Conservation (phyloP, 768 basidiomycete genomes). For the Dioszegia crocea region DNA sequence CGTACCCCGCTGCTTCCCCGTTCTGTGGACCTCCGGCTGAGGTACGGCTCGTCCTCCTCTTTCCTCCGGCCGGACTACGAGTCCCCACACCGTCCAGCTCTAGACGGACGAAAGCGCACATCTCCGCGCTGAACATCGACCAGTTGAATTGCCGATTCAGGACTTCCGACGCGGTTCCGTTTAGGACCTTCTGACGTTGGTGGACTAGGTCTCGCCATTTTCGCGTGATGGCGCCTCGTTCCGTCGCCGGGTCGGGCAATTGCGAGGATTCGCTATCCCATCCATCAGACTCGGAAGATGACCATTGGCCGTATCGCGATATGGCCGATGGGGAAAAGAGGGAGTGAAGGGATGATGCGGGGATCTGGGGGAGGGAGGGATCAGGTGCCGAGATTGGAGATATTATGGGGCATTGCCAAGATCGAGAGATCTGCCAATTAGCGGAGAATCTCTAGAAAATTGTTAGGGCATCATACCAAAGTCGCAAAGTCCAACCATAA, state of each 20-base stretch:
- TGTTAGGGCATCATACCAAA: slow-evolving; percentile 20
- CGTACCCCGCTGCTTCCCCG: not conserved
- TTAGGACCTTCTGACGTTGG: not conserved
- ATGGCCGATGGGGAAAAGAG: slow-evolving; percentile 32
- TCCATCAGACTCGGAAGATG: slow-evolving; percentile 1
- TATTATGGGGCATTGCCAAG: slow-evolving; percentile 12
- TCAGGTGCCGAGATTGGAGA: slow-evolving; percentile 4
- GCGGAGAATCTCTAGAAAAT: not conserved
- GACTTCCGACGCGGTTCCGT: not conserved
- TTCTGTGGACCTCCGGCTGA: not conserved
- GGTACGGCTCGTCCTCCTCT: not conserved
- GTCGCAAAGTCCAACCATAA: slow-evolving; percentile 41
- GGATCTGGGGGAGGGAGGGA: slow-evolving; percentile 8
- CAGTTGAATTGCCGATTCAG: not conserved
- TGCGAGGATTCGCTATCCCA: not conserved
- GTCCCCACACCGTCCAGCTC: not conserved
- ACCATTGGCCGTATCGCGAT: slow-evolving; percentile 31
- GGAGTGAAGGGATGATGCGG: slow-evolving; percentile 6
- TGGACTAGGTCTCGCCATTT: not conserved
- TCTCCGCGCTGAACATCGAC: not conserved
- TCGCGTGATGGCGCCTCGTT: not conserved
- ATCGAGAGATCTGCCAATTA: slow-evolving; percentile 17
- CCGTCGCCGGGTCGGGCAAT: not conserved
- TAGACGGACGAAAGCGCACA: not conserved
- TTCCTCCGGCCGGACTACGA: not conserved